phyloP scores from a whole-genome alignment of 495 filamentous ascomycete genomes.

The Halenospora varia region DNA sequence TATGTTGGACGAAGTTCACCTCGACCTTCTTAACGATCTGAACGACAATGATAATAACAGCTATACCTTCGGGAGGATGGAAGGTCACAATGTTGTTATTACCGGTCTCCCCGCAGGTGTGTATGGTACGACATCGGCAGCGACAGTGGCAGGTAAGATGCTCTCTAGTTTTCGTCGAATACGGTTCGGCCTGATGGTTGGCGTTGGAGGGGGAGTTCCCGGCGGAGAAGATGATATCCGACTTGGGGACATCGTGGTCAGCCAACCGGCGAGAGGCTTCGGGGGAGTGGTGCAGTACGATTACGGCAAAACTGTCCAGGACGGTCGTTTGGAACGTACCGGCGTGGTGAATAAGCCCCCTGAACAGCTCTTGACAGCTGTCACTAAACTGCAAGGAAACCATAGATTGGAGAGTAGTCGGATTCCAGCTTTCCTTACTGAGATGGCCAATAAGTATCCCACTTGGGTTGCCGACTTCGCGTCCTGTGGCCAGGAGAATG shows the following conservation, averaged over 20 bases:
- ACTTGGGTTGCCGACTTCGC: neutral
- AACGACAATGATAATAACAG: conserved; percentile 21
- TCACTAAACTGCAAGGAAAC: neutral
- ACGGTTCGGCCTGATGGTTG: conserved; percentile 40
- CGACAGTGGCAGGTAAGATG: conserved; percentile 23
- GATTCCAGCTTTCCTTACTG: neutral
- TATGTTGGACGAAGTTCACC: neutral
- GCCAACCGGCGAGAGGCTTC: neutral
- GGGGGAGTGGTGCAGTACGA: conserved; percentile 13
- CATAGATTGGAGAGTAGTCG: neutral
- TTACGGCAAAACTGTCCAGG: neutral
- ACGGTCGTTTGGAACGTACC: neutral
- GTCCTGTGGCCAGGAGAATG: neutral
- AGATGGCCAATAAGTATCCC: neutral
- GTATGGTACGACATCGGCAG: conserved; percentile 18
- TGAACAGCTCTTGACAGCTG: neutral
- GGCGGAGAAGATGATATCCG: neutral
- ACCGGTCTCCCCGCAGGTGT: conserved; percentile 21
- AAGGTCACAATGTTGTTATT: conserved; percentile 31
- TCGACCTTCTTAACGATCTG: neutral
- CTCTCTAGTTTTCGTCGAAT: conserved; percentile 35
- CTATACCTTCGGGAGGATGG: conserved; percentile 33
- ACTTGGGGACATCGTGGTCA: conserved; percentile 9
- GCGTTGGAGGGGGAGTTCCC: conserved; percentile 18
- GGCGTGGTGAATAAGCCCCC: neutral